A percentile compares a stretch with the other conserved stretches of the same genome.
Conservation (phyloP, 768 basidiomycete species). For the Amyloporia xantha region DNA sequence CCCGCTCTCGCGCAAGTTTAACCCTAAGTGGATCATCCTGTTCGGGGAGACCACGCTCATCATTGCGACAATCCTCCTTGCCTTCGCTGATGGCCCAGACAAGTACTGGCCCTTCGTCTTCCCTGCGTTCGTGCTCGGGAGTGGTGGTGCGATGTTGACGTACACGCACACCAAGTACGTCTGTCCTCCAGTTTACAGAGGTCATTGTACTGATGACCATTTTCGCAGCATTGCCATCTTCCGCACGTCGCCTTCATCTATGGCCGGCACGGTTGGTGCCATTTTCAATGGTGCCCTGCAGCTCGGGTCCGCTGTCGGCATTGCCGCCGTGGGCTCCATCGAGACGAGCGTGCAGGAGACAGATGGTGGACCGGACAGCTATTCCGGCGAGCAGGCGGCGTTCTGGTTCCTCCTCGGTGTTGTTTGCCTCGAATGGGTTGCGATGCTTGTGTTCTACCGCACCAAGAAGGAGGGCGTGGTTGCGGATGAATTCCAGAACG, state of each 20-base stretch:
- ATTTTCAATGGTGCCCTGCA: slow-evolving; percentile 51
- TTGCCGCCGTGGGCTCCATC: slow-evolving; percentile 43
- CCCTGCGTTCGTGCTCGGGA: slow-evolving; percentile 44
- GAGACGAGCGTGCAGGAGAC: slow-evolving; percentile 35
- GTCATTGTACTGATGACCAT: not conserved
- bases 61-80: slow-evolving; percentile 34
- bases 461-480: slow-evolving; percentile 11
- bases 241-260: slow-evolving; percentile 38
- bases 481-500: slow-evolving; percentile 1
- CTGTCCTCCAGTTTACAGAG: no score
- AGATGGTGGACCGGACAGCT: slow-evolving; percentile 26
- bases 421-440: slow-evolving; percentile 25
- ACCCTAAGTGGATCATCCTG: slow-evolving; percentile 42
- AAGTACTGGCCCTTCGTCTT: slow-evolving; percentile 43
- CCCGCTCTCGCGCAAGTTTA: slow-evolving; percentile 27
- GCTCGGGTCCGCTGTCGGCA: slow-evolving; percentile 44
- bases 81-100: slow-evolving; percentile 32
- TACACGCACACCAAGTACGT: slow-evolving; percentile 45
- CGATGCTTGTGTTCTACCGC: slow-evolving; percentile 31
- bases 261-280: slow-evolving; percentile 48
- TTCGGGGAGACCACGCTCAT: slow-evolving; percentile 32
- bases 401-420: slow-evolving; percentile 29
- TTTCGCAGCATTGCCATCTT: slow-evolving; percentile 43
- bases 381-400: slow-evolving; percentile 36
- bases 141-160: slow-evolving; percentile 37